These are phyloP conservation scores for Oidiodendron maius DNA, from an alignment of 495 filamentous ascomycete genomes.

Conservation along the genomic window DNA sequence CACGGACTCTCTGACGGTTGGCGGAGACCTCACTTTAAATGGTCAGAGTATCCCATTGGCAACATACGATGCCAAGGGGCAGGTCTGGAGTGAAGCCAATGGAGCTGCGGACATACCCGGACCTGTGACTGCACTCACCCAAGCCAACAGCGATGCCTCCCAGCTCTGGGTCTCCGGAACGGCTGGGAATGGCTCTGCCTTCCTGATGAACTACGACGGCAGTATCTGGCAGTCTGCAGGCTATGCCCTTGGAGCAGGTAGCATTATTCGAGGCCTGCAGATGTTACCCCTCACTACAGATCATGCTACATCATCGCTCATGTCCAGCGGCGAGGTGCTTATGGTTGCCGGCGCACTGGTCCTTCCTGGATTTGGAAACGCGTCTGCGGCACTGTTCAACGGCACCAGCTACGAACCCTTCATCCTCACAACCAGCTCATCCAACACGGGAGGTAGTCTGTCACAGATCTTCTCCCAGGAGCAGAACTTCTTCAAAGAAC, in stretches of 20 bases:
- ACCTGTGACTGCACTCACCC: slow-evolving; percentile 66
- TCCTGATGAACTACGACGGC: slow-evolving; percentile 71
- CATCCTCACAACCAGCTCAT: slow-evolving; percentile 58
- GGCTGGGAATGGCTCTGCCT: slow-evolving; percentile 59
- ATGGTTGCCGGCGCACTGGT: slow-evolving; percentile 75
- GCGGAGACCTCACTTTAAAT: slow-evolving; percentile 67
- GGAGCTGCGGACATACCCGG: slow-evolving; percentile 67
- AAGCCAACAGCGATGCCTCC: slow-evolving; percentile 58
- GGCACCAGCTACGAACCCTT: slow-evolving; percentile 74
- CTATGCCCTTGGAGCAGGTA: slow-evolving; percentile 52
- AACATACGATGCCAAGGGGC: slow-evolving; percentile 59
- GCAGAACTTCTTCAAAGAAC: slow-evolving; percentile 52
- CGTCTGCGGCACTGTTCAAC: slow-evolving; percentile 83
- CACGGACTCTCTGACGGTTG: slow-evolving; percentile 61
- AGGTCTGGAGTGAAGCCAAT: slow-evolving; percentile 59
- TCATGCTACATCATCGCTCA: slow-evolving; percentile 57
- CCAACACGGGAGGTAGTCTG: slow-evolving; percentile 58
- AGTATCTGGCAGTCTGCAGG: slow-evolving; percentile 45
- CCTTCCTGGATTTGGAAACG: slow-evolving; percentile 70
- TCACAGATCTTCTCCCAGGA: slow-evolving; percentile 73
- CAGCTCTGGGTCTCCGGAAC: slow-evolving; percentile 77
- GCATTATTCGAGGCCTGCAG: slow-evolving; percentile 71
- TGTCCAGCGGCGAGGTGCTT: slow-evolving; percentile 63
- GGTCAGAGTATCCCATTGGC: slow-evolving; percentile 57
- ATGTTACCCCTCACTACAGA: slow-evolving; percentile 61